phyloP scores from a whole-genome alignment of 192 early-diverging fungal genomes.

The Linnemannia exigua region DNA sequence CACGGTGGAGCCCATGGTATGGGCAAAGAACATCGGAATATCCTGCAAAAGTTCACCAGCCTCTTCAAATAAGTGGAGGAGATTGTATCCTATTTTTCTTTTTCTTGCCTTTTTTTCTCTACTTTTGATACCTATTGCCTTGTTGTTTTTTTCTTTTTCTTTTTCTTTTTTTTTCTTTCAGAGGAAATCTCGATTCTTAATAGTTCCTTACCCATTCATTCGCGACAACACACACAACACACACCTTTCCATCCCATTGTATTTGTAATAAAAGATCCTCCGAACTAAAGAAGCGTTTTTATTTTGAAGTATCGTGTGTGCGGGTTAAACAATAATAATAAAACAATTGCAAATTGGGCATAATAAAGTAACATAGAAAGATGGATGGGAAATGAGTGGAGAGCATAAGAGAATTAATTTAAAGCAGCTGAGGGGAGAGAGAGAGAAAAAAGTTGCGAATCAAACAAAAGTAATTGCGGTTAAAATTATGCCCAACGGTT shows the following conservation, averaged over 20 bases:
- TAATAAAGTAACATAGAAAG: neutral
- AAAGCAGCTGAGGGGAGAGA: neutral
- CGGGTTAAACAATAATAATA: neutral
- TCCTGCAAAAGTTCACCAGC: conserved; percentile 51
- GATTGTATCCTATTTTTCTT: neutral
- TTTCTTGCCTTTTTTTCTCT: conserved; percentile 5
- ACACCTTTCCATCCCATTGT: neutral
- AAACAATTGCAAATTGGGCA: neutral
- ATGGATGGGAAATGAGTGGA: neutral
- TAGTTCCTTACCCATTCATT: too few species aligned
- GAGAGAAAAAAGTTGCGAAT: neutral
- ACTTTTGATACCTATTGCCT: conserved; percentile 16
- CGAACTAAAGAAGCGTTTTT: neutral
- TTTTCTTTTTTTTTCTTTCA: conserved; percentile 7
- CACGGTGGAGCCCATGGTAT: conserved; percentile 14
- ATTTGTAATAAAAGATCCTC: neutral
- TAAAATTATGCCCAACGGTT: conserved; percentile 35
- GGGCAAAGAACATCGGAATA: conserved; percentile 49
- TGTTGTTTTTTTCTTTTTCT: neutral
- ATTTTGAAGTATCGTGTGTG: neutral
- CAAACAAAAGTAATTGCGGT: neutral
- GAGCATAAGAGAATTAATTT: too few species aligned
- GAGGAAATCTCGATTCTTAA: neutral
- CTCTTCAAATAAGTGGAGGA: conserved; percentile 55
- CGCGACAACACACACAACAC: too few species aligned